These are phyloP conservation scores for Eucalyptus melliodora DNA, from an alignment of 345 rosid species.

Conservation along the genomic window DNA sequence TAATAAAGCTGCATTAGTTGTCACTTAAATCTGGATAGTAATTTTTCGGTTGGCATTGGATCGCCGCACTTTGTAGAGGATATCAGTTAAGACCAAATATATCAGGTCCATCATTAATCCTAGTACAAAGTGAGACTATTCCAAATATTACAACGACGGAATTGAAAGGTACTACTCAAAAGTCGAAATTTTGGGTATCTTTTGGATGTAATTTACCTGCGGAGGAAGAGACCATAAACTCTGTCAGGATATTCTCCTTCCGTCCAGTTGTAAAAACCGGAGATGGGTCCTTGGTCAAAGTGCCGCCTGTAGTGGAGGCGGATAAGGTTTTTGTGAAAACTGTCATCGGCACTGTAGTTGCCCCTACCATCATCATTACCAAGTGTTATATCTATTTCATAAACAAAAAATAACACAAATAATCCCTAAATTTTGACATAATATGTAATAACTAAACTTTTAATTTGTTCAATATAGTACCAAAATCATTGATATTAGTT, in stretches of 20 bases:
- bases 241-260: not conserved
- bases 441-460: rapidly evolving
- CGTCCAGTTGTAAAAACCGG: not conserved
- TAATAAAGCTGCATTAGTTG: not conserved
- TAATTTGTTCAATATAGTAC: not conserved
- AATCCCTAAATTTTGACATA: rapidly evolving
- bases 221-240: conserved; percentile 2
- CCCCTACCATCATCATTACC: not conserved
- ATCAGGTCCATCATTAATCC: not conserved
- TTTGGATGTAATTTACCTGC: not conserved
- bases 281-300: not conserved
- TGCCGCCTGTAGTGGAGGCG: not conserved
- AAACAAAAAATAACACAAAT: not conserved
- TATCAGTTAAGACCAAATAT: not conserved
- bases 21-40: not conserved
- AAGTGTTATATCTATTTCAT: not conserved
- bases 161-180: not conserved
- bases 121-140: not conserved
- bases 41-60: not conserved
- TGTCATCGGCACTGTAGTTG: not conserved
- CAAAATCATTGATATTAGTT: rapidly evolving
- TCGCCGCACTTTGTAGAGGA: not conserved
- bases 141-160: not conserved
- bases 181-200: not conserved
- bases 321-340: not conserved